Conservation (phyloP, 2,329 filamentous ascomycete genomes). For the Cadophora sp. region DNA sequence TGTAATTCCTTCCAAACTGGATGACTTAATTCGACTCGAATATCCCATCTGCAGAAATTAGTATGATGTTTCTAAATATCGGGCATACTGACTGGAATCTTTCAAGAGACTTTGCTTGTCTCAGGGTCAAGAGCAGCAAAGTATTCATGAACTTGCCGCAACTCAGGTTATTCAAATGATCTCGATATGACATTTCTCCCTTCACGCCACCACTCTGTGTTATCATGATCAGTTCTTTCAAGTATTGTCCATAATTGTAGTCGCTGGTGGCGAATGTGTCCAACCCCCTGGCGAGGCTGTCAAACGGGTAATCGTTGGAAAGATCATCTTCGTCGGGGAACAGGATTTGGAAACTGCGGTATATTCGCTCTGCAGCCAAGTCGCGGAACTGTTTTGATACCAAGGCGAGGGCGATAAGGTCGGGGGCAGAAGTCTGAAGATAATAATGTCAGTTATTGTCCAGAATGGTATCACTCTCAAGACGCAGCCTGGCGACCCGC, state of each 20-base stretch:
- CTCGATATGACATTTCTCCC: constrained; percentile 60
- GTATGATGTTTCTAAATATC: not conserved
- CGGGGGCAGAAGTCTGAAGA: constrained; percentile 56
- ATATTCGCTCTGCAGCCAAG: constrained; percentile 63
- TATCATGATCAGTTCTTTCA: constrained; percentile 63
- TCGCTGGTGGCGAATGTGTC: constrained; percentile 69
- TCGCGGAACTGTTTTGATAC: constrained; percentile 64
- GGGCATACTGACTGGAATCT: constrained; percentile 56
- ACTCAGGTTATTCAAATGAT: constrained; percentile 60
- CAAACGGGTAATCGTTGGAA: constrained; percentile 59
- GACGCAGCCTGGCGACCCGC: not conserved
- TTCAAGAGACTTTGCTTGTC: constrained; percentile 61
- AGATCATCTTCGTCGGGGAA: constrained; percentile 66
- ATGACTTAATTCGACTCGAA: constrained; percentile 66
- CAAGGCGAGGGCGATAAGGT: constrained; percentile 63
- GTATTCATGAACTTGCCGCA: constrained; percentile 71
- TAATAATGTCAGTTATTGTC: constrained; percentile 2
- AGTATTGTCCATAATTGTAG: constrained; percentile 66
- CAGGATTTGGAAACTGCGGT: constrained; percentile 65
- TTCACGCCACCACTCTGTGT: constrained; percentile 59
- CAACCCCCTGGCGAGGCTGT: constrained; percentile 63
- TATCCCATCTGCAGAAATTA: constrained; percentile 60
- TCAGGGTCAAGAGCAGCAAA: constrained; percentile 61
- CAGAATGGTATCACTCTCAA: not conserved
- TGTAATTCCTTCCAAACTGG: constrained; percentile 64